A percentile compares a stretch with the other conserved stretches of the same genome.
phyloP scores from a whole-genome alignment of 1,284 basidiomycete species.

The Papiliotrema terrestris region DNA sequence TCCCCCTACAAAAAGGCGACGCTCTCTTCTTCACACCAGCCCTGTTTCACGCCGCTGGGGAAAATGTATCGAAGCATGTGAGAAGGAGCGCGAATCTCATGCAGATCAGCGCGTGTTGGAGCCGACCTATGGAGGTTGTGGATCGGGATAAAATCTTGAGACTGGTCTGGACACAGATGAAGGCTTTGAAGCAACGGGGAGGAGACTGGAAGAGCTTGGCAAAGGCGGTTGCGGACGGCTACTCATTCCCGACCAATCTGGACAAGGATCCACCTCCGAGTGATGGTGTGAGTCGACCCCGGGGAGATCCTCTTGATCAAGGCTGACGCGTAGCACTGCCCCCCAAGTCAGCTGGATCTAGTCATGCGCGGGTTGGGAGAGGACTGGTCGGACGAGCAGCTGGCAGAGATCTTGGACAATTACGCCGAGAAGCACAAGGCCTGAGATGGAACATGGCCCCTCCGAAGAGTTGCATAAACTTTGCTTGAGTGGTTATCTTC shows the following conservation, averaged over 20 bases:
- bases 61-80: neutral
- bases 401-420: neutral
- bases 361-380: neutral
- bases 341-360: neutral
- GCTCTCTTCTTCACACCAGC: conserved; percentile 21
- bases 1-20: conserved; percentile 12
- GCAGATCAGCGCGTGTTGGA: conserved; percentile 16
- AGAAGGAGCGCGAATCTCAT: conserved; percentile 11
- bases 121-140: conserved; percentile 19
- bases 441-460: neutral
- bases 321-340: neutral
- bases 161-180: conserved; percentile 2
- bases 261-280: neutral
- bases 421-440: neutral
- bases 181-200: neutral
- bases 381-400: neutral
- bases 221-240: neutral
- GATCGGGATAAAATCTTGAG: conserved; percentile 7
- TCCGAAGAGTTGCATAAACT: no score
- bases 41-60: conserved; percentile 10
- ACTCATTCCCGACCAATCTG: neutral
- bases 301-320: neutral
- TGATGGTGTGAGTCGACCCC: neutral
- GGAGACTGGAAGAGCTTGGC: neutral
- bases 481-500: no score